A percentile compares a stretch with the other conserved stretches of the same genome.
phyloP scores from a whole-genome alignment of 257 asterid genomes.

The Lantana camara region DNA sequence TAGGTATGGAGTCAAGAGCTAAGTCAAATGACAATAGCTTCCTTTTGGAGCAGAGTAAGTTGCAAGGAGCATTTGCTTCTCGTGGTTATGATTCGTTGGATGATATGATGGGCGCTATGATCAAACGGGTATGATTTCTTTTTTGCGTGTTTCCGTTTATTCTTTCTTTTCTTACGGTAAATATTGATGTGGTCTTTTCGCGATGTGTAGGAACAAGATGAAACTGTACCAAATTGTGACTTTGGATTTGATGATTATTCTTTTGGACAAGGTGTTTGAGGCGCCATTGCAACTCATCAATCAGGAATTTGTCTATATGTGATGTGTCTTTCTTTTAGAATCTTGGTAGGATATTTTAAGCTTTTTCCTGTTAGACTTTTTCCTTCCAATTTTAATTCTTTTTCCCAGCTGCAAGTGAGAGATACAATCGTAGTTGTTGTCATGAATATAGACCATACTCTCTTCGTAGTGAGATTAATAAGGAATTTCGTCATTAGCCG shows the following conservation, averaged over 20 bases:
- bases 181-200: slow-evolving; percentile 3
- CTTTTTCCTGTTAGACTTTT: slow-evolving; percentile 7
- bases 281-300: slow-evolving; percentile 22
- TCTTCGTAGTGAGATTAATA: slow-evolving; percentile 27
- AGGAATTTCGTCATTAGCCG: slow-evolving; percentile 23
- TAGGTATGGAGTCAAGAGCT: slow-evolving; percentile 40
- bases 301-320: slow-evolving; percentile 45
- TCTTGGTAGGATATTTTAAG: slow-evolving; percentile 25
- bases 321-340: slow-evolving; percentile 31
- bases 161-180: neutral
- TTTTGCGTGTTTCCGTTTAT: too few species aligned
- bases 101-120: slow-evolving; percentile 64
- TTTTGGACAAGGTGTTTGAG: slow-evolving; percentile 51
- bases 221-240: slow-evolving; percentile 47
- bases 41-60: slow-evolving; percentile 58
- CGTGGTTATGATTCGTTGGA: slow-evolving; percentile 66
- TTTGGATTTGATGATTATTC: slow-evolving; percentile 58
- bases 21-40: slow-evolving; percentile 43
- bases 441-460: slow-evolving; percentile 25
- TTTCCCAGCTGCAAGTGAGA: slow-evolving; percentile 24
- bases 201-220: slow-evolving; percentile 68
- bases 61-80: slow-evolving; percentile 48
- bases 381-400: slow-evolving; percentile 6
- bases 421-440: slow-evolving; percentile 19
- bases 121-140: slow-evolving; percentile 60